phyloP scores from a whole-genome alignment of 495 filamentous ascomycete genomes.

The Talaromyces liani region DNA sequence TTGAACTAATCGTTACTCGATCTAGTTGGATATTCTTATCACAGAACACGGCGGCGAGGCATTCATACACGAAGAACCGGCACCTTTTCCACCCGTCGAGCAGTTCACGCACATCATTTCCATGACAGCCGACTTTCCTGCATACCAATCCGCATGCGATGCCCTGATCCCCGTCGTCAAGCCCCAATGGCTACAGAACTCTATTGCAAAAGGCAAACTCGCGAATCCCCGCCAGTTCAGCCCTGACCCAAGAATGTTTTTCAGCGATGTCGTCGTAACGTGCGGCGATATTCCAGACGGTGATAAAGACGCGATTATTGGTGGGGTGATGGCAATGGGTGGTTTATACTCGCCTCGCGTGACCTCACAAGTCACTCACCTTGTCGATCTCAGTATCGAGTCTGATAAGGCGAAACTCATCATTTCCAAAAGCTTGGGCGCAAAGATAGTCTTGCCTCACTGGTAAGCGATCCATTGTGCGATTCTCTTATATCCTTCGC shows the following conservation, averaged over 20 bases:
- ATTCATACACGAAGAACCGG: conserved; percentile 34
- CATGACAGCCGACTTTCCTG: conserved; percentile 77
- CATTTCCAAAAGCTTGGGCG: conserved; percentile 51
- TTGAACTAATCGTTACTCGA: neutral
- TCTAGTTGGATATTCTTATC: conserved; percentile 12
- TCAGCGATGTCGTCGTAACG: conserved; percentile 71
- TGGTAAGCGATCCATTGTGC: conserved; percentile 50
- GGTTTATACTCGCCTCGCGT: conserved; percentile 67
- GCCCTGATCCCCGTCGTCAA: conserved; percentile 79
- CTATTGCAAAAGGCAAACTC: conserved; percentile 58
- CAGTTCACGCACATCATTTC: conserved; percentile 78
- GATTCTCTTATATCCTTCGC: neutral
- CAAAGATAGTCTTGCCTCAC: conserved; percentile 88
- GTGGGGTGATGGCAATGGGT: conserved; percentile 82
- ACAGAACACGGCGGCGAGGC: conserved; percentile 48
- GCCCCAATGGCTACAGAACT: conserved; percentile 68
- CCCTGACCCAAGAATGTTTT: conserved; percentile 84
- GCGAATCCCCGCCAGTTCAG: conserved; percentile 76
- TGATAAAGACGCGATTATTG: conserved; percentile 88
- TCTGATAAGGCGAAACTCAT: conserved; percentile 63
- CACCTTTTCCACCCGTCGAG: conserved; percentile 42
- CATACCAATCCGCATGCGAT: conserved; percentile 62
- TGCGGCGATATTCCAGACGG: conserved; percentile 76
- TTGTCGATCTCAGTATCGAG: conserved; percentile 75
- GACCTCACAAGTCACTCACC: conserved; percentile 71